Percentiles rank a stretch among this genome's conserved stretches.
Conservation (phyloP, 108 stramenopile genomes). For the Cyclotella baltica region DNA sequence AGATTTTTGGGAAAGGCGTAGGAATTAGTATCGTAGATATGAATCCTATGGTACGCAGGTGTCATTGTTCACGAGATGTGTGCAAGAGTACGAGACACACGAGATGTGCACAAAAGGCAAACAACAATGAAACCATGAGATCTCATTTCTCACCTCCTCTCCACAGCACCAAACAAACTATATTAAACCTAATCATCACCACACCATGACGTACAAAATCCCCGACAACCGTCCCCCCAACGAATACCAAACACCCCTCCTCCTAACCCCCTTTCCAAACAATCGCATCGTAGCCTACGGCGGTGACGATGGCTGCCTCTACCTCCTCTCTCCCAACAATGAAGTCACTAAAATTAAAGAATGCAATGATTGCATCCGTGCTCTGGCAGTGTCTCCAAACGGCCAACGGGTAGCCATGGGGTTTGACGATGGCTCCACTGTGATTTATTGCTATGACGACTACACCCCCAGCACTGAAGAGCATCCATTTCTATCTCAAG, state of each 20-base stretch:
- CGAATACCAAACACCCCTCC: constrained; percentile 1
- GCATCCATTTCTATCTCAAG: not conserved
- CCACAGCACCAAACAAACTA: no score
- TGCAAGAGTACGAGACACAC: no score
- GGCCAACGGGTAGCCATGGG: constrained; percentile 74
- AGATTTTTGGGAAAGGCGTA: no score
- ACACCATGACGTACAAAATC: not conserved
- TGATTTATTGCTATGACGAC: constrained; percentile 38
- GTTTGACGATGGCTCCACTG: constrained; percentile 66
- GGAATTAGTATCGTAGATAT: no score
- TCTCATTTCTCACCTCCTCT: no score
- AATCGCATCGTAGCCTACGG: constrained; percentile 75
- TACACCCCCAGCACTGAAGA: not conserved
- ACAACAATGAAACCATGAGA: no score
- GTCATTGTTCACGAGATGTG: no score
- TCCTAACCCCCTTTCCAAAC: not conserved
- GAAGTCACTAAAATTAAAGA: not conserved
- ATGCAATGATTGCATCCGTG: constrained; percentile 72
- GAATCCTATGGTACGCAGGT: no score
- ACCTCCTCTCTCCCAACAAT: constrained; percentile 17
- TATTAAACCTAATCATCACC: no score
- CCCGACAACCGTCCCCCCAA: constrained; percentile 5
- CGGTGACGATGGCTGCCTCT: constrained; percentile 71
- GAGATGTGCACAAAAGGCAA: no score
- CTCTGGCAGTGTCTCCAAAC: constrained; percentile 66